Conservation (phyloP, 768 basidiomycete genomes). For the Cystoderma amianthinum region DNA sequence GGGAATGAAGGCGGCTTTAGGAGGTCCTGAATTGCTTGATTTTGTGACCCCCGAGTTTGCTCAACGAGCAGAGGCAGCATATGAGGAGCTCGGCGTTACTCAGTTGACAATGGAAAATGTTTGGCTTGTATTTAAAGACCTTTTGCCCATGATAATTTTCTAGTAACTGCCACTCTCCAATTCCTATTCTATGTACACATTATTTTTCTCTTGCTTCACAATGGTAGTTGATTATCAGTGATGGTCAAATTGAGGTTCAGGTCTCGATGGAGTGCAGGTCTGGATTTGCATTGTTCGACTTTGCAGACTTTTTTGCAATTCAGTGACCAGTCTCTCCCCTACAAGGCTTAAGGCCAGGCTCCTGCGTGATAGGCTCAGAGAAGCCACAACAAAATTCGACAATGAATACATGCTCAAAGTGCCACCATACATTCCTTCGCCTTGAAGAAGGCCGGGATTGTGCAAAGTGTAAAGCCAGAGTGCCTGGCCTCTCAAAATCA, state of each 20-base stretch:
- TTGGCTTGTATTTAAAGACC: conserved; percentile 18
- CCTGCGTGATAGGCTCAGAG: not conserved
- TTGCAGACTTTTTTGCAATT: not conserved
- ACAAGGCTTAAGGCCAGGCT: too few relatives aligned
- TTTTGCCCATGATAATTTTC: conserved; percentile 8
- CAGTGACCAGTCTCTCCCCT: too few relatives aligned
- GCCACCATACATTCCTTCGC: not conserved
- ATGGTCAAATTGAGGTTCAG: not conserved
- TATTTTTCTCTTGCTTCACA: not conserved
- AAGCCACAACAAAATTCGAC: not conserved
- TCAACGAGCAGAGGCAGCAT: conserved; percentile 9
- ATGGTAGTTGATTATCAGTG: not conserved
- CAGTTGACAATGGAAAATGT: conserved; percentile 15
- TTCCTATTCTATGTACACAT: conserved; percentile 5
- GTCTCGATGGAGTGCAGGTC: not conserved
- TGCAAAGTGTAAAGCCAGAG: not conserved
- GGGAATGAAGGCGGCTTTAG: conserved; percentile 20
- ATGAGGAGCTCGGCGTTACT: conserved; percentile 8
- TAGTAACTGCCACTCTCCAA: conserved; percentile 1
- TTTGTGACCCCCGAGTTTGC: conserved; percentile 23
- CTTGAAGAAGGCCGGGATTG: not conserved
- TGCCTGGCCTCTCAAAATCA: not conserved
- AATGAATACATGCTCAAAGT: not conserved
- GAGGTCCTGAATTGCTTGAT: conserved; percentile 18
- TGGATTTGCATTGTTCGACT: not conserved